phyloP scores from a whole-genome alignment of 1,284 basidiomycete species.

The Papiliotrema fonsecae region DNA sequence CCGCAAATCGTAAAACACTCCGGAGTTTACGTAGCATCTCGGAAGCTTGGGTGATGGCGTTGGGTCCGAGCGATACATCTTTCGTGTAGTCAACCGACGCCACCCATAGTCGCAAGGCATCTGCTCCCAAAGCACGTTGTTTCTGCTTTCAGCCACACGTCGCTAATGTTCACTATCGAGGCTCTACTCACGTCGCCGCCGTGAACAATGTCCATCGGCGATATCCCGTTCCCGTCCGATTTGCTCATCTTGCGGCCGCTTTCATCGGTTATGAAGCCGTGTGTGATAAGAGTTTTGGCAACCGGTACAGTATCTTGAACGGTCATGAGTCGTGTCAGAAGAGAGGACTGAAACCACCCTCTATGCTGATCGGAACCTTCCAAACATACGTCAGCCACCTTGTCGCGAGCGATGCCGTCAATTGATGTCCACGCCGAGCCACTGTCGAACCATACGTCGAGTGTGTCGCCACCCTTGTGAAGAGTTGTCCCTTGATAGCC shows the following conservation, averaged over 20 bases:
- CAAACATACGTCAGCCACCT: slow-evolving; percentile 76
- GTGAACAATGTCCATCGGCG: slow-evolving; percentile 72
- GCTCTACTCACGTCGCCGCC: slow-evolving; percentile 75
- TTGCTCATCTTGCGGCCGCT: slow-evolving; percentile 98
- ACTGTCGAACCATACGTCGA: slow-evolving; percentile 99
- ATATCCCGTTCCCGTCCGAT: slow-evolving; percentile 86
- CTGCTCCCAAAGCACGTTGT: slow-evolving; percentile 71
- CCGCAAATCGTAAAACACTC: slow-evolving; percentile 82
- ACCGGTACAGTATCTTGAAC: slow-evolving; percentile 51
- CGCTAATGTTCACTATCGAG: no score
- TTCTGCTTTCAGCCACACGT: slow-evolving; percentile 59
- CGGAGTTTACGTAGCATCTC: slow-evolving; percentile 81
- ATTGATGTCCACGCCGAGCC: slow-evolving; percentile 92
- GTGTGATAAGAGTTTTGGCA: slow-evolving; percentile 81
- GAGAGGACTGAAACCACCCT: slow-evolving; percentile 97
- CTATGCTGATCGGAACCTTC: slow-evolving; percentile 98
- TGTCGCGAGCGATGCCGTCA: slow-evolving; percentile 9
- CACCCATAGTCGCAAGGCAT: slow-evolving; percentile 85
- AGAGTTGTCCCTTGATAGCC: slow-evolving; percentile 53
- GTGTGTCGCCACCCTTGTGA: slow-evolving; percentile 82
- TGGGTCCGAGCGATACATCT: slow-evolving; percentile 80
- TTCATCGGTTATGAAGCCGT: slow-evolving; percentile 94
- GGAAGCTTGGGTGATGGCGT: slow-evolving; percentile 68
- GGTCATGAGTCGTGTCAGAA: slow-evolving; percentile 74
- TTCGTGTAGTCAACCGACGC: slow-evolving; percentile 85